phyloP scores from a whole-genome alignment of 1,284 basidiomycete genomes.

The Inonotus hispidus region DNA sequence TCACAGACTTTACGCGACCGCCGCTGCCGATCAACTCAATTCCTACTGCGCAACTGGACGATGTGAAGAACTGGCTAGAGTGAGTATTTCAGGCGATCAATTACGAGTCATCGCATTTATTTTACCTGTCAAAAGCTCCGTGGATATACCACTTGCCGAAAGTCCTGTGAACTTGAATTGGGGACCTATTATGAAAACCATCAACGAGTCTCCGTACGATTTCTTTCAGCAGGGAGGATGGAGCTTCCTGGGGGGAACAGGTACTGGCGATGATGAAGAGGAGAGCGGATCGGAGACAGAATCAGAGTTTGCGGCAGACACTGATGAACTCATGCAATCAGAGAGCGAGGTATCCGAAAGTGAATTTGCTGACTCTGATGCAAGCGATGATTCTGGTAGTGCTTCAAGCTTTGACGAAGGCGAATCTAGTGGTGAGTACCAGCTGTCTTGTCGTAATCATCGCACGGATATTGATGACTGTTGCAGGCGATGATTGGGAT shows the following conservation, averaged over 20 bases:
- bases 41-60: slow-evolving; percentile 85
- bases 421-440: slow-evolving; percentile 55
- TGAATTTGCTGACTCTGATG: slow-evolving; percentile 55
- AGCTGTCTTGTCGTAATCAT: not conserved
- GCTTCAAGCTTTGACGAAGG: slow-evolving; percentile 65
- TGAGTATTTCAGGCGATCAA: slow-evolving; percentile 38
- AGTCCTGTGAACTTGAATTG: slow-evolving; percentile 98
- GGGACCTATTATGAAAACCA: slow-evolving; percentile 96
- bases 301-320: slow-evolving; percentile 75
- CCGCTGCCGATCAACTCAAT: slow-evolving; percentile 96
- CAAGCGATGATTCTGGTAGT: slow-evolving; percentile 60
- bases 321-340: slow-evolving; percentile 46
- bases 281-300: slow-evolving; percentile 65
- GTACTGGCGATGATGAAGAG: slow-evolving; percentile 66
- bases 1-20: slow-evolving; percentile 91
- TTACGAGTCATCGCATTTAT: not conserved
- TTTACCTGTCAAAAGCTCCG: slow-evolving; percentile 55
- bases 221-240: slow-evolving; percentile 98
- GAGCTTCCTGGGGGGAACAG: slow-evolving; percentile 79
- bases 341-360: slow-evolving; percentile 53
- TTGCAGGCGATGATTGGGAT: slow-evolving; percentile 85
- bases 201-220: slow-evolving; percentile 92
- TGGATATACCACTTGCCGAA: slow-evolving; percentile 95
- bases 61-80: slow-evolving; percentile 99
- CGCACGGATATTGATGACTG: not conserved